Conservation (phyloP, 352 stramenopile species). For the Phytophthora palmivora region DNA sequence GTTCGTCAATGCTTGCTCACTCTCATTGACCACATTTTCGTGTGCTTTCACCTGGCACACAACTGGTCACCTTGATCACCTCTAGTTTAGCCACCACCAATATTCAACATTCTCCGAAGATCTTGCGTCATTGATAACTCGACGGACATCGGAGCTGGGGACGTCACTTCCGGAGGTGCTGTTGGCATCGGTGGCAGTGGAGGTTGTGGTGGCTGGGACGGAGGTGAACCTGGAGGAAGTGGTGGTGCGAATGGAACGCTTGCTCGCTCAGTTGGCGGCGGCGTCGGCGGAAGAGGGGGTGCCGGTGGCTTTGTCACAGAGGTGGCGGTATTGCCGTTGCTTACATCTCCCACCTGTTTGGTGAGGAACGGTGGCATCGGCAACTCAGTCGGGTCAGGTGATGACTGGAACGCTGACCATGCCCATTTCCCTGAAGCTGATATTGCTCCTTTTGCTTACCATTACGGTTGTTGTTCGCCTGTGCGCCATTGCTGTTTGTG, state of each 20-base stretch:
- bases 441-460: slow-evolving; percentile 59
- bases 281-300: slow-evolving; percentile 31
- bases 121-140: slow-evolving; percentile 86
- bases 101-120: slow-evolving; percentile 83
- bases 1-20: neutral
- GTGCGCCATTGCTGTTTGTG: slow-evolving; percentile 27
- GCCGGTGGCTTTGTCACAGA: slow-evolving; percentile 11
- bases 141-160: slow-evolving; percentile 44
- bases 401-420: slow-evolving; percentile 87
- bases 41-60: neutral
- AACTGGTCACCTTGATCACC: neutral
- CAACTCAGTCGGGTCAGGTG: slow-evolving; percentile 73
- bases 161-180: slow-evolving; percentile 42
- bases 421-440: slow-evolving; percentile 77
- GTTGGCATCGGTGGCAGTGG: slow-evolving; percentile 37
- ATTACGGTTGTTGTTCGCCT: slow-evolving; percentile 28
- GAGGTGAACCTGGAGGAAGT: slow-evolving; percentile 28
- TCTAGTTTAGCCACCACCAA: slow-evolving; percentile 48
- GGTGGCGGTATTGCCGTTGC: slow-evolving; percentile 9
- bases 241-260: slow-evolving; percentile 22
- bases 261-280: slow-evolving; percentile 21
- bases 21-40: slow-evolving; percentile 4
- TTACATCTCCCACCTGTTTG: slow-evolving; percentile 13
- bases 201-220: slow-evolving; percentile 32
- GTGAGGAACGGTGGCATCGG: slow-evolving; percentile 78